These are phyloP conservation scores for Aspergillus tamarii DNA, from an alignment of 2,329 filamentous ascomycete genomes.

Conservation along the genomic window DNA sequence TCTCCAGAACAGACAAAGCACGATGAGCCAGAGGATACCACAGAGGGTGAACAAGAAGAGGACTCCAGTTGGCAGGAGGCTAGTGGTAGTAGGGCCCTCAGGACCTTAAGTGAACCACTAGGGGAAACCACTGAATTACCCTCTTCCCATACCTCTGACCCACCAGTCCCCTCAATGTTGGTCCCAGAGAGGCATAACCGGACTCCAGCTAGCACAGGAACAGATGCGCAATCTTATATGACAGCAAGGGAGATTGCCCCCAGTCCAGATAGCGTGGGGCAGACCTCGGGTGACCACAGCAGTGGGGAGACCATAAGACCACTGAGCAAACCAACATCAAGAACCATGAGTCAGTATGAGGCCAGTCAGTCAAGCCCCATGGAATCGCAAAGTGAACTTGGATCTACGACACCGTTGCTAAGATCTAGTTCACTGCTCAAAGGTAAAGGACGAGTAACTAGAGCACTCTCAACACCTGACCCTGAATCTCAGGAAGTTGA, in stretches of 20 bases:
- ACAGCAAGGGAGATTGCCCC: slow-evolving; percentile 33
- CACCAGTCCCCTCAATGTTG: background rate
- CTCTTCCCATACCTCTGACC: background rate
- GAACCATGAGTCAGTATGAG: slow-evolving; percentile 22
- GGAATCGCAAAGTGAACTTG: slow-evolving; percentile 32
- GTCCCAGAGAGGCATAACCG: background rate
- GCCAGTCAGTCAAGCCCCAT: slow-evolving; percentile 26
- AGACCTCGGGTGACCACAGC: background rate
- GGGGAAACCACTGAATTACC: slow-evolving; percentile 20
- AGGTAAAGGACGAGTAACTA: slow-evolving; percentile 24
- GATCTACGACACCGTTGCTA: slow-evolving; percentile 40
- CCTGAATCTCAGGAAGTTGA: slow-evolving; percentile 41
- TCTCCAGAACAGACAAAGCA: slow-evolving; percentile 23
- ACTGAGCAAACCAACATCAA: slow-evolving; percentile 20
- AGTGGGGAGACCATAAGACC: background rate
- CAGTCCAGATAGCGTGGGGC: slow-evolving; percentile 16
- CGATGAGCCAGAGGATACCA: slow-evolving; percentile 17
- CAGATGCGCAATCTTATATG: slow-evolving; percentile 29
- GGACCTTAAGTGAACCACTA: slow-evolving; percentile 28
- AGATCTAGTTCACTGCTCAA: slow-evolving; percentile 23
- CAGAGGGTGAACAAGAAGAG: slow-evolving; percentile 16
- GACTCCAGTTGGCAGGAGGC: slow-evolving; percentile 3
- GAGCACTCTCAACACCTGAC: slow-evolving; percentile 18
- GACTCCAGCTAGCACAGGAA: slow-evolving; percentile 9
- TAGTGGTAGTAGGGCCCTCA: slow-evolving; percentile 17